Evolutionary conservation across 495 filamentous ascomycete species (phyloP).

Genomic region (Monascus purpureus): DNA sequence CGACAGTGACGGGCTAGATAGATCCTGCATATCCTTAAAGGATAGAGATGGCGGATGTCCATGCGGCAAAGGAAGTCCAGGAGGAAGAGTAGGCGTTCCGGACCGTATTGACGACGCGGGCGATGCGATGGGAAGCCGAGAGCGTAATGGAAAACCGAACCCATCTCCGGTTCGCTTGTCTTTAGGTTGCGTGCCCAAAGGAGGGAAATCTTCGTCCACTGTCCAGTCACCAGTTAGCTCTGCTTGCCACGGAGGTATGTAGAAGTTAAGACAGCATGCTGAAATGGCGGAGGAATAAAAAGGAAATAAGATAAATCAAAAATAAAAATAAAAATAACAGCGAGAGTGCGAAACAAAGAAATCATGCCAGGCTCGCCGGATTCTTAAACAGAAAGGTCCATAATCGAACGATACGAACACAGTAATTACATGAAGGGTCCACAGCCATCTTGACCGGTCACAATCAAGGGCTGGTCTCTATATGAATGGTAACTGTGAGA

Average conservation of each 20-base stretch:
- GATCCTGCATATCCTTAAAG: conserved; percentile 20
- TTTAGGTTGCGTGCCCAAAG: conserved; percentile 24
- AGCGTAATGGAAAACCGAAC: conserved; percentile 32
- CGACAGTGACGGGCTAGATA: conserved; percentile 21
- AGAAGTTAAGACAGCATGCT: too few relatives aligned
- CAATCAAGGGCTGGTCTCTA: conserved; percentile 27
- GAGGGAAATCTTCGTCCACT: conserved; percentile 41
- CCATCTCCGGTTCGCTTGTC: conserved; percentile 24
- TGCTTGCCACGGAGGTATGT: conserved; percentile 8
- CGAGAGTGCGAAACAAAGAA: not conserved
- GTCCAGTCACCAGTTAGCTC: conserved; percentile 12
- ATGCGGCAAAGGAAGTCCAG: conserved; percentile 48
- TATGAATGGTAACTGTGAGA: conserved; percentile 37
- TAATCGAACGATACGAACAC: conserved; percentile 15
- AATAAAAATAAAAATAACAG: not conserved
- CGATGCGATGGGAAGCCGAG: conserved; percentile 23
- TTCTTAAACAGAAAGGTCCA: conserved; percentile 6
- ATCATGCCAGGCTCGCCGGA: not conserved
- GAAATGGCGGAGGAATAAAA: conserved; percentile 5
- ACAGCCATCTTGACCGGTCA: conserved; percentile 14
- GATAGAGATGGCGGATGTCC: conserved; percentile 32
- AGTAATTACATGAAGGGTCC: conserved; percentile 26
- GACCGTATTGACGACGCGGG: conserved; percentile 18
- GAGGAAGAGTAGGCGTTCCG: conserved; percentile 48
- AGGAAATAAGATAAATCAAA: conserved; percentile 1